Evolutionary conservation across 78 protist species (phyloP), one percentile per base, ranked within the genome.

Genomic region (Bodo saltans): DNA sequence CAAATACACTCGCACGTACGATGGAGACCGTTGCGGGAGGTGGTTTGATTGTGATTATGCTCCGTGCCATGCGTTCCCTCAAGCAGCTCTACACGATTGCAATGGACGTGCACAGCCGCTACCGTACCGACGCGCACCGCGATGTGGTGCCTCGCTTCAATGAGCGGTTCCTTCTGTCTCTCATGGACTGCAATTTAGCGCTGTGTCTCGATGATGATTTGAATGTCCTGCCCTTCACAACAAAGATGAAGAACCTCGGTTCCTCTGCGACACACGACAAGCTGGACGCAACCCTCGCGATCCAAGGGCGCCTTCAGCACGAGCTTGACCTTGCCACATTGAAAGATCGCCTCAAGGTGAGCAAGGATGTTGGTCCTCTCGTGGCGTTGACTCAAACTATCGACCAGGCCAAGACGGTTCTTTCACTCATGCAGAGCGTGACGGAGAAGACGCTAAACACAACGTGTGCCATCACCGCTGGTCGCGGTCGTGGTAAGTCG

Each of bases 11-110:
- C 23, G 99, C 99, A 28, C 76, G 99, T 4, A 96, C 99, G 0
- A 72, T 97, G 42, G 99, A 98, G 84, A 97, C 99, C 0, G 99
- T 98, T 12, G 97, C 92, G 75, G 99, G 99, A 33, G 99, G 99
- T 52, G 99, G 99, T 34, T 3, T 96, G 29, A 85, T 97, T 17
- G 90, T 96, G 35, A 60, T 97, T 28, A 74, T 98, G 3, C 88
- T 98, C 42, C 79, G 90, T 47, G 82, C 94, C 29, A 88, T 97
- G 95, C 30, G n/a, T 3, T 90, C 96, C 0, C 89, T 97, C 37
- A 74, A 79, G 42, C 94, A 94, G 79, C 90, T 97, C 27, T 94
- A 92, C 85, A 35, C 94, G 26, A 82, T 98, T 90, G 21, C 94
- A 34, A 98, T 98, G 99, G 97, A 95, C 74, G 97, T 94, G 27